A percentile compares a stretch with the other conserved stretches of the same genome.
phyloP scores from a whole-genome alignment of 1,284 basidiomycete species.

The Rhodotorula sp. region DNA sequence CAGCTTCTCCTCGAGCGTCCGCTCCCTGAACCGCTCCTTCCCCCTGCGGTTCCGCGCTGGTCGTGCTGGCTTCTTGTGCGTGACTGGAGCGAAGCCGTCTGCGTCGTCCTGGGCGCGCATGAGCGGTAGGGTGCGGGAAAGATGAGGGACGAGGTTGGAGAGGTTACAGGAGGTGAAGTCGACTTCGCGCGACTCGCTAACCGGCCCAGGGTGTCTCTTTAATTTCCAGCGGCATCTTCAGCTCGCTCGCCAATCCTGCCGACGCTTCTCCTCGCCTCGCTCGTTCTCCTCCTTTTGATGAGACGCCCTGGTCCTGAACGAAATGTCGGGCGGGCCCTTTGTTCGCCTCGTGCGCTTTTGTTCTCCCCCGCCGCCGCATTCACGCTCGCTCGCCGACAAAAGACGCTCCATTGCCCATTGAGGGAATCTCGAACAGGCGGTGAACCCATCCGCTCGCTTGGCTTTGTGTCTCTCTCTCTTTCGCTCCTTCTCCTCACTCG shows the following conservation, averaged over 20 bases:
- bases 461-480: background rate
- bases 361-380: background rate
- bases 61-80: slow-evolving; percentile 29
- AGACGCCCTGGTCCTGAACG: no score
- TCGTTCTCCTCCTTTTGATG: no score
- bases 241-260: no score
- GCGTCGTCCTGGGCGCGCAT: slow-evolving; percentile 1
- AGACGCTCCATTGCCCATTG: no score
- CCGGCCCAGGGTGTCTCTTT: no score
- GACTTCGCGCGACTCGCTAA: no score
- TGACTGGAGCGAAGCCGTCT: slow-evolving; percentile 28
- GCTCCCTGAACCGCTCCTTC: slow-evolving; percentile 26
- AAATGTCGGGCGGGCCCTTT: background rate
- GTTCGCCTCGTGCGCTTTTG: background rate
- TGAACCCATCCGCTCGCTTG: background rate
- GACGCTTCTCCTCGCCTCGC: no score
- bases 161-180: no score
- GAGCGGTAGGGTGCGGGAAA: background rate
- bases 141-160: background rate
- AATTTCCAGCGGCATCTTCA: no score
- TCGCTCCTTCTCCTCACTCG: background rate
- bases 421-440: background rate
- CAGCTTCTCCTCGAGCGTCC: slow-evolving; percentile 31
- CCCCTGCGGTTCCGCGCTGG: slow-evolving; percentile 25
- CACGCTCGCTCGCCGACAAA: background rate